These are phyloP conservation scores for Cordyceps javanica DNA, from an alignment of 2,329 filamentous ascomycete genomes.

Conservation along the genomic window DNA sequence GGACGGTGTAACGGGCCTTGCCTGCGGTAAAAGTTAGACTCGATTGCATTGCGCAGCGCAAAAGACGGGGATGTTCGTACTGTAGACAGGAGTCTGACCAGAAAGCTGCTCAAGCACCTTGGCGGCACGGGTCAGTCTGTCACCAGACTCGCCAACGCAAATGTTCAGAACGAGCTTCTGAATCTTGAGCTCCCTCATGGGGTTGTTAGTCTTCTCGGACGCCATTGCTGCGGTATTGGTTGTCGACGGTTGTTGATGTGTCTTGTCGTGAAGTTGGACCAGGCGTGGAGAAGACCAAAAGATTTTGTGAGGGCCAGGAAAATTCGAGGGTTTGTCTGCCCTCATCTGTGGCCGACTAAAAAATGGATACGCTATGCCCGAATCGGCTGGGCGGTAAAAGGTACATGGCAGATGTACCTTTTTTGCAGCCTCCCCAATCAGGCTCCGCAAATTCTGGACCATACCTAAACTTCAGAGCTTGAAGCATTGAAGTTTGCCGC, in stretches of 20 bases:
- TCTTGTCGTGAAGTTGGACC: conserved; percentile 27
- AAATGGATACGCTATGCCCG: conserved; percentile 17
- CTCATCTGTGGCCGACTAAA: conserved; percentile 25
- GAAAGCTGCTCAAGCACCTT: conserved; percentile 99
- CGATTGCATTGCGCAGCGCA: conserved; percentile 5
- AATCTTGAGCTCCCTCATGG: conserved; percentile 99
- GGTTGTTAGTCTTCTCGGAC: conserved; percentile 88
- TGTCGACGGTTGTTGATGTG: conserved; percentile 27
- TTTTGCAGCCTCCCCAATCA: conserved; percentile 32
- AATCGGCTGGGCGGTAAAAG: conserved; percentile 21
- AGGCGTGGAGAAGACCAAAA: conserved; percentile 19
- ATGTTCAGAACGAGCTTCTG: conserved; percentile 99
- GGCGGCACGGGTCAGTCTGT: conserved; percentile 98
- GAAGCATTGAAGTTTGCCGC: conserved; percentile 36
- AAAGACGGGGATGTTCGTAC: conserved; percentile 45
- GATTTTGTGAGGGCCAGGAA: conserved; percentile 32
- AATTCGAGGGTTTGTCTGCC: conserved; percentile 37
- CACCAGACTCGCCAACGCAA: conserved; percentile 99
- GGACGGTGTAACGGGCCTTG: conserved; percentile 99
- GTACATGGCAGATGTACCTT: conserved; percentile 29
- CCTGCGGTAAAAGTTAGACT: conserved; percentile 41
- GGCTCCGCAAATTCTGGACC: conserved; percentile 41
- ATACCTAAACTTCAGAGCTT: conserved; percentile 32
- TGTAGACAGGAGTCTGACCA: conserved; percentile 99
- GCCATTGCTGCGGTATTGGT: conserved; percentile 34